Base-by-base conservation (phyloP, 768 basidiomycete species). In the Lactifluus volemus region DNA sequence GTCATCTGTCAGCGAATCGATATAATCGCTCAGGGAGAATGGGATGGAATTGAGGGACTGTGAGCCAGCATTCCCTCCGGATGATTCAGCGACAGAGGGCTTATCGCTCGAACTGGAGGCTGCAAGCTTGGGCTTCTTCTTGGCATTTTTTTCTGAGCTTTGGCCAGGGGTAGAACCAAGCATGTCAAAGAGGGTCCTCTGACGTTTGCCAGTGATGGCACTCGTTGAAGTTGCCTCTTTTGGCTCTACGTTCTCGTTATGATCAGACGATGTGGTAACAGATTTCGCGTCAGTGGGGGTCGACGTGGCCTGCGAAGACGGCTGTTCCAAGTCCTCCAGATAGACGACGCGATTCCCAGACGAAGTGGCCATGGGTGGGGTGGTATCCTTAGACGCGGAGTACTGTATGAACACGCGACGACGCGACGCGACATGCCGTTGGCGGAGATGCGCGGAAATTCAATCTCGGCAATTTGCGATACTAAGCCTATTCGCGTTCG, bases 131-230 rank as follows among this genome's bases (percentile, higher is more conserved):
- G 69, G 59, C 65, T 80, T 84, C 72, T 86, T 25, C 25, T 25
- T 86, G 9, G 77, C 64, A 17, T 69, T 63, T 6, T 74, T 73
- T 38, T 73, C 73, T 52, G 58, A 49, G 68, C 64, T 50, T 65
- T 67, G 49, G 71, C 71, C 41, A 64, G 55, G 60, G 44, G 68
- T 53, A 72, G 70, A 41, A 8, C 75, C 68, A 54, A 88, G 77
- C 85, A 88, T 85, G 68, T 87, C 86, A 65, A 77, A 68, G 42
- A 89, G 76, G 0, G 84, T 87, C 41, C 78, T 76, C 73, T 89
- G 87, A 49, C 87, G 80, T 65, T 81, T 81, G 49, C 68, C 60
- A 42, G 47, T 58, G 3, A 50, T 42, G 15, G 48, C 48, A 29
- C 30, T 42, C 14, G 54, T 41, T 25, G 59, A 36, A 34, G 60